These are phyloP conservation scores for Prillingera fragicola DNA, from an alignment of 1,284 basidiomycete species.

Conservation along the genomic window DNA sequence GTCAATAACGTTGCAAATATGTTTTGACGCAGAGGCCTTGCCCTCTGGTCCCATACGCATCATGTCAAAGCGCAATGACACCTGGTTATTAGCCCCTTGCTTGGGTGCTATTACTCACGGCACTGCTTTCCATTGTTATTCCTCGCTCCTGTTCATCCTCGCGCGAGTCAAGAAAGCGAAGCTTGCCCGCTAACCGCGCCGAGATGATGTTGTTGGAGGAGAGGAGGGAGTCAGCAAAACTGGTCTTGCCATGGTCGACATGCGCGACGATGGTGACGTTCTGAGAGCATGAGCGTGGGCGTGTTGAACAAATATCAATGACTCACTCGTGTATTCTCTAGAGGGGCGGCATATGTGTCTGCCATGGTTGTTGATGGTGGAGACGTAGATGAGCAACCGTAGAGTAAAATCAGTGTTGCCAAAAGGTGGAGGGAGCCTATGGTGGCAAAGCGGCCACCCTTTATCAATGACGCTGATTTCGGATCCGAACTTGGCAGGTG, in stretches of 20 bases:
- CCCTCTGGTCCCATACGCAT: slow-evolving; percentile 54
- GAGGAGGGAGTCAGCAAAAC: slow-evolving; percentile 90
- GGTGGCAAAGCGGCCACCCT: too few species aligned
- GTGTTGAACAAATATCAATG: background rate
- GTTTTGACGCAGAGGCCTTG: slow-evolving; percentile 32
- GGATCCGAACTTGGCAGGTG: background rate
- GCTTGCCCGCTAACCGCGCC: slow-evolving; percentile 86
- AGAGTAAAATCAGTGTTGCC: too few species aligned
- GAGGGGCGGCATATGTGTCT: slow-evolving; percentile 40
- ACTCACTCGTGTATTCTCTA: slow-evolving; percentile 44
- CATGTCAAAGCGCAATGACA: slow-evolving; percentile 73
- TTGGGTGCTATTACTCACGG: slow-evolving; percentile 52
- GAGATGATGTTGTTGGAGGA: slow-evolving; percentile 99
- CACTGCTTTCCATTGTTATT: slow-evolving; percentile 98
- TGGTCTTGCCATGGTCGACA: slow-evolving; percentile 87
- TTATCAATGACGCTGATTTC: background rate
- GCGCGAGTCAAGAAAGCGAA: slow-evolving; percentile 89
- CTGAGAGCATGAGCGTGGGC: slow-evolving; percentile 14
- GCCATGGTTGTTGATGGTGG: slow-evolving; percentile 18
- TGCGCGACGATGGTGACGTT: slow-evolving; percentile 49
- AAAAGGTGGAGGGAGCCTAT: too few species aligned
- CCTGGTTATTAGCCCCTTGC: slow-evolving; percentile 22
- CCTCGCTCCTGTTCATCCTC: slow-evolving; percentile 97
- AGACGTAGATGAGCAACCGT: background rate
- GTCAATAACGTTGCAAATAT: slow-evolving; percentile 79